These are phyloP conservation scores for Sphenostylis stenocarpa DNA, from an alignment of 306 rosid species.

Conservation along the genomic window DNA sequence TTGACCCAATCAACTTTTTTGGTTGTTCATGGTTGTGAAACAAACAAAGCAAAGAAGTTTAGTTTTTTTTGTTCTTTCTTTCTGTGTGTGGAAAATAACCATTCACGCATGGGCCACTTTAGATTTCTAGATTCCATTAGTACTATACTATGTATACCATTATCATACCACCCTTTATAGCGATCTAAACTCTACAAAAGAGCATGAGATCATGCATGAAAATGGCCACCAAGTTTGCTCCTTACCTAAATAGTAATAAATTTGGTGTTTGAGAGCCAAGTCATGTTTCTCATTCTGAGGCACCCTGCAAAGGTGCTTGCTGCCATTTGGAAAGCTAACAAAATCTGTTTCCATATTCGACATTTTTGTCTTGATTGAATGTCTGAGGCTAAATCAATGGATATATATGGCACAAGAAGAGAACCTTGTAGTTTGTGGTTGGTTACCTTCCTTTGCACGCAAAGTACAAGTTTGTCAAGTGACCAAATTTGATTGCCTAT, in stretches of 20 bases:
- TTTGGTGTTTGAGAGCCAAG: conserved; percentile 24
- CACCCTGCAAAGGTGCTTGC: conserved; percentile 30
- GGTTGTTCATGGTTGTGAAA: conserved; percentile 27
- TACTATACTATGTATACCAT: conserved; percentile 9
- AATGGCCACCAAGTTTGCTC: conserved; percentile 9
- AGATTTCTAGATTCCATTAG: conserved; percentile 23
- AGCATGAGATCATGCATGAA: conserved; percentile 33
- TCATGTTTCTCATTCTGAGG: conserved; percentile 38
- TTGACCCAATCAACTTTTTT: conserved; percentile 31
- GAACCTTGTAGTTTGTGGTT: neutral
- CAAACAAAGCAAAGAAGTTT: conserved; percentile 25
- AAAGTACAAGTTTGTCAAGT: conserved; percentile 28
- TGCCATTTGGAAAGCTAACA: conserved; percentile 30
- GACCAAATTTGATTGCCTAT: conserved; percentile 34
- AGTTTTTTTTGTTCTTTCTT: neutral
- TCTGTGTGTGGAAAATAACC: conserved; percentile 13
- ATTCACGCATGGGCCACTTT: conserved; percentile 23
- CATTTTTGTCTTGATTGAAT: conserved; percentile 1
- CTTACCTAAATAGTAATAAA: conserved; percentile 21
- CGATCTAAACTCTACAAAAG: neutral
- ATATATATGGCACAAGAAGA: neutral
- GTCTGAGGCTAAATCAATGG: neutral
- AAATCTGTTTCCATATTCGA: conserved; percentile 4
- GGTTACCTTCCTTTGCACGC: conserved; percentile 47
- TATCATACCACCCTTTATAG: neutral